Percentiles rank a stretch among this genome's conserved stretches.
phyloP scores from a whole-genome alignment of 1,284 basidiomycete species.

The Vanrija humicola region DNA sequence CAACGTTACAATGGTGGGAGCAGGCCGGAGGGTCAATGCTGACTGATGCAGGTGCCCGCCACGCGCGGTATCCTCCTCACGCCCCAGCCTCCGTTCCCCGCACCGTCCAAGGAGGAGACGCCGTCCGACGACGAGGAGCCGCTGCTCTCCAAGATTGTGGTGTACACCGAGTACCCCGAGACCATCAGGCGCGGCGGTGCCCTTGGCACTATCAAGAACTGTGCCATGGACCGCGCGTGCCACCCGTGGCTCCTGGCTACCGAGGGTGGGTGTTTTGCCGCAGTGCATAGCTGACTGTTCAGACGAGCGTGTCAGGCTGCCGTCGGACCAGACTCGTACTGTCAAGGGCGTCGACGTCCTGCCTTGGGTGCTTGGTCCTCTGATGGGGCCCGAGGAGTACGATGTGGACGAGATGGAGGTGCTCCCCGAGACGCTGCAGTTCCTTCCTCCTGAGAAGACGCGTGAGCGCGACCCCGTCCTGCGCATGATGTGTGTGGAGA shows the following conservation, averaged over 20 bases:
- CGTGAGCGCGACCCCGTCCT: conserved; percentile 77
- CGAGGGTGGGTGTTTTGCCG: conserved; percentile 28
- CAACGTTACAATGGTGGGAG: conserved; percentile 71
- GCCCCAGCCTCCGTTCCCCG: conserved; percentile 45
- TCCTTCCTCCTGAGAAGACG: conserved; percentile 77
- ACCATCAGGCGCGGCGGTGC: conserved; percentile 80
- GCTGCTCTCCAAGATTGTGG: conserved; percentile 71
- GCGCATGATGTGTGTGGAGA: conserved; percentile 82
- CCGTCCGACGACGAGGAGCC: conserved; percentile 57
- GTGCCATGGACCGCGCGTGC: conserved; percentile 44
- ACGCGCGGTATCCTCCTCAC: conserved; percentile 39
- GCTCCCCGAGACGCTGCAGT: conserved; percentile 77
- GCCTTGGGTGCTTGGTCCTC: conserved; percentile 77
- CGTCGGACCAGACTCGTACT: conserved; percentile 40
- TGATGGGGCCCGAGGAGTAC: conserved; percentile 91
- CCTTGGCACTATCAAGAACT: conserved; percentile 70
- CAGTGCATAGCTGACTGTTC: not conserved
- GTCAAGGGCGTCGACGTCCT: conserved; percentile 79
- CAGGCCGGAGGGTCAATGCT: not conserved
- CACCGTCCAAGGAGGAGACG: conserved; percentile 26
- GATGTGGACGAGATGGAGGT: conserved; percentile 89
- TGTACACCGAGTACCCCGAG: conserved; percentile 84
- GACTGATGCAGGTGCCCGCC: conserved; percentile 31
- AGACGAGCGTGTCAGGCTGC: conserved; percentile 46
- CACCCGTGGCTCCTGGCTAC: conserved; percentile 45